Evolutionary conservation across 345 rosid species (phyloP).

Genomic region (Sonneratia alba): DNA sequence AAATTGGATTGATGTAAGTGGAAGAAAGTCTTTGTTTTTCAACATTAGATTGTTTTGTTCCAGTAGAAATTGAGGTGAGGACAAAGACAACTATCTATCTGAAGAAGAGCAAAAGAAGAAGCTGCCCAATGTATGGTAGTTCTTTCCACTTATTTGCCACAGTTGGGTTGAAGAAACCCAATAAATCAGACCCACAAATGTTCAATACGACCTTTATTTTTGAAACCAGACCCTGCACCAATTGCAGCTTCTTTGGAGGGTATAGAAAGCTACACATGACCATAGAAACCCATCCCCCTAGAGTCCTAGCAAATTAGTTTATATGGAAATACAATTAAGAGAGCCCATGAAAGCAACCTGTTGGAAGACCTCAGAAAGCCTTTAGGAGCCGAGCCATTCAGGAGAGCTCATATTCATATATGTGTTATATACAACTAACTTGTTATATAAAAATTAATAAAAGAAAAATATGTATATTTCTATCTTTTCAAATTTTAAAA

Average conservation of each 20-base stretch:
- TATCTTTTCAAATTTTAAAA: no score
- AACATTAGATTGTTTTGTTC: neutral
- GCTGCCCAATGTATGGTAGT: neutral
- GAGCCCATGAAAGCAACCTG: neutral
- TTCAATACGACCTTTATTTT: no score
- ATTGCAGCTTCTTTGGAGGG: neutral
- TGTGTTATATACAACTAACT: no score
- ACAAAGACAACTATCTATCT: constrained; percentile 6
- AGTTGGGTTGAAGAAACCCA: neutral
- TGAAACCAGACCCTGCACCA: no score
- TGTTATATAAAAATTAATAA: no score
- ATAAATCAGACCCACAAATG: no score
- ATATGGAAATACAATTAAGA: neutral
- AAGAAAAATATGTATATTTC: no score
- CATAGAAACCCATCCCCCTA: neutral
- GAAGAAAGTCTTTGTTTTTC: neutral
- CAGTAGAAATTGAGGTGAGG: neutral
- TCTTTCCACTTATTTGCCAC: neutral
- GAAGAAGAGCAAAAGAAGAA: neutral
- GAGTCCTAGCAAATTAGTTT: neutral
- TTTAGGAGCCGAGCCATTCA: neutral
- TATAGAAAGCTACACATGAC: neutral
- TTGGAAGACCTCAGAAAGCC: neutral
- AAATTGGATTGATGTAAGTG: no score
- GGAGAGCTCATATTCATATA: no score